Base-by-base conservation (phyloP, 2,329 filamentous ascomycete genomes). In the Colletotrichum kahawae region DNA sequence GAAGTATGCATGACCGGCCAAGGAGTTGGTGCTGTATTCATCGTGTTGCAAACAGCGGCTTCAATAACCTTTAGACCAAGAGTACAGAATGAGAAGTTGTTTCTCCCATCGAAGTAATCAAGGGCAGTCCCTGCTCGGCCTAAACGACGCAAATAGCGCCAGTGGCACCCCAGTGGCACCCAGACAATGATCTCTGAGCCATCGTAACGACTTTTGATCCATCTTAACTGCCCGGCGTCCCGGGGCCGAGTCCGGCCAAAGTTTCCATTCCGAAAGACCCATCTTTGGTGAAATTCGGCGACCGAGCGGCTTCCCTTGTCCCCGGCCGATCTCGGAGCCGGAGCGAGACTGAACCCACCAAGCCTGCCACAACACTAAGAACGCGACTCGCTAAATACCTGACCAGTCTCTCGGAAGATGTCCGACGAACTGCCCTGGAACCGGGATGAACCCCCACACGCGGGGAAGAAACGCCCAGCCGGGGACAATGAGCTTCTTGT, bases 241-340 rank as follows among this genome's bases (percentile, higher is more conserved):
- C 38, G 62, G 56, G 3, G 56, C 68, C 67, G 68, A 62, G 38
- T 16, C 71, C 51, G 36, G 71, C 36, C n/a, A 24, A 66, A 68
- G 29, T 24, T 13, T 38, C 13, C 29, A 18, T 12, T 3, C 27
- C 71, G 59, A 48, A 54, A 36, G 14, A 34, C 34, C 60, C 67
- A 69, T 48, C 18, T 4, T 10, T 13, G 7, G 14, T 21, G 14
- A 38, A 51, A 38, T 27, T 71, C 62, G 68, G 72, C 62, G 29
- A 68, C 69, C 69, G 63, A 72, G 57, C 29, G 38, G 29, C 38
- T n/a, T 21, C 4, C 7, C n/a, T 62, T 56, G 54, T 64, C 13
- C 13, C 72, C 73, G 34, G 57, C 73, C 73, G 73, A 72, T 68
- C n/a, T 72, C 72, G 72, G 72, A 75, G 54, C n/a, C 7, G 14